Evolutionary conservation across 1,284 basidiomycete species (phyloP), one percentile per base, ranked within the genome.

Genomic region (Volvariella volvacea): DNA sequence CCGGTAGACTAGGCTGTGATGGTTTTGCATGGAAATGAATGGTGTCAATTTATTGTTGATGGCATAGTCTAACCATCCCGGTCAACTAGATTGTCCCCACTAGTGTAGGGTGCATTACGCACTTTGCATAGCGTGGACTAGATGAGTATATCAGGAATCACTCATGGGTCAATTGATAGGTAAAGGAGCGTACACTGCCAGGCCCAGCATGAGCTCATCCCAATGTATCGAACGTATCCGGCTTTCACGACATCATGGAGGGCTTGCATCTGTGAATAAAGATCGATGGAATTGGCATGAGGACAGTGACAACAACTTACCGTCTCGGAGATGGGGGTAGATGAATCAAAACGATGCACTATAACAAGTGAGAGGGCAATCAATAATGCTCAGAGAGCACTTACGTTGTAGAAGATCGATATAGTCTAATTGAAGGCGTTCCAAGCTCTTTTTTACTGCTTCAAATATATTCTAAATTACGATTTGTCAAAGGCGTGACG

Each of bases 21-120:
- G 77, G 56, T 83, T 82, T 57, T 88, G 84, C 83, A 86, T 84
- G 9, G 74, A 78, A 54, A 82, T 76, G 62, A 83, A 83, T 0
- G 75, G 77, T 0, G 80, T 83, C 22, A 82, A 64, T 15, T 73
- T 70, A 58, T 83, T 72, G 25, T 59, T 58, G 46, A 73, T 71
- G 1, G 69, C 73, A 52, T 73, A 74, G 49, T 67, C 60, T 73
- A 4, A 22, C n/a, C n/a, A n/a, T n/a, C n/a, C n/a, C n/a, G n/a
- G n/a, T n/a, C n/a, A n/a, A n/a, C n/a, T n/a, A n/a, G n/a, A n/a
- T n/a, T n/a, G n/a, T n/a, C n/a, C n/a, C n/a, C n/a, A n/a, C n/a
- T n/a, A n/a, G n/a, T n/a, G n/a, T n/a, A n/a, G n/a, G n/a, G n/a
- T n/a, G n/a, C n/a, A n/a, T n/a, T n/a, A 20, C 61, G 12, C 53